phyloP scores from a whole-genome alignment of 2,329 filamentous ascomycete genomes.

The Rasamsonia emersonii region DNA sequence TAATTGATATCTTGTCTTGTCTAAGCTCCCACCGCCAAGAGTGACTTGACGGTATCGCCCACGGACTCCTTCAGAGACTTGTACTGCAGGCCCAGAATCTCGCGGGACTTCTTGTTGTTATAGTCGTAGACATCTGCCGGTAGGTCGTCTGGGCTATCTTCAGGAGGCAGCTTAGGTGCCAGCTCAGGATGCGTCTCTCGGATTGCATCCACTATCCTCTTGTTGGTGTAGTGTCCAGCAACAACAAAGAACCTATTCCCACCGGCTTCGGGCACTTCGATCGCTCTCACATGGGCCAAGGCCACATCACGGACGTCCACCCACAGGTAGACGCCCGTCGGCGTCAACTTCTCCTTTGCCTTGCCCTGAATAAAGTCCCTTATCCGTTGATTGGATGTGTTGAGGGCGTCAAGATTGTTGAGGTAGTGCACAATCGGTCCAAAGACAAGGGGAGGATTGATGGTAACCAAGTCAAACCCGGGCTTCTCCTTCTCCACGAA shows the following conservation, averaged over 20 bases:
- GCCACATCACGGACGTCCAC: slow-evolving; percentile 45
- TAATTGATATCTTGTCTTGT: too few relatives aligned
- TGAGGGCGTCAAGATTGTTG: slow-evolving; percentile 54
- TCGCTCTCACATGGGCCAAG: slow-evolving; percentile 39
- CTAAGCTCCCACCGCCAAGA: slow-evolving; percentile 25
- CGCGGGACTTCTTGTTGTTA: slow-evolving; percentile 33
- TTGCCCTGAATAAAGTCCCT: slow-evolving; percentile 56
- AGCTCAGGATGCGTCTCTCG: slow-evolving; percentile 35
- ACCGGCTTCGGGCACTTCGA: slow-evolving; percentile 38
- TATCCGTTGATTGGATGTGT: slow-evolving; percentile 64
- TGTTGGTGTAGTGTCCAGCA: slow-evolving; percentile 34
- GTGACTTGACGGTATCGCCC: slow-evolving; percentile 28
- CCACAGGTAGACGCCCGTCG: slow-evolving; percentile 52
- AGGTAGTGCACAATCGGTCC: slow-evolving; percentile 58
- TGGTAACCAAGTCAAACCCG: slow-evolving; percentile 52
- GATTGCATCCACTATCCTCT: slow-evolving; percentile 33
- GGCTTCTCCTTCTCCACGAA: slow-evolving; percentile 50
- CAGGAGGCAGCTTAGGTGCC: slow-evolving; percentile 31
- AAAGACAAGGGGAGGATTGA: slow-evolving; percentile 55
- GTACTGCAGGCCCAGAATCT: slow-evolving; percentile 35
- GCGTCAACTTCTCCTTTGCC: slow-evolving; percentile 48
- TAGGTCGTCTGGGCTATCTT: slow-evolving; percentile 22
- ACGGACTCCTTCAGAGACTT: slow-evolving; percentile 28
- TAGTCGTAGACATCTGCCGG: slow-evolving; percentile 22
- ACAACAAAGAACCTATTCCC: slow-evolving; percentile 39